Base-by-base conservation (phyloP, 345 rosid genomes). In the Dipteronia sinensis region DNA sequence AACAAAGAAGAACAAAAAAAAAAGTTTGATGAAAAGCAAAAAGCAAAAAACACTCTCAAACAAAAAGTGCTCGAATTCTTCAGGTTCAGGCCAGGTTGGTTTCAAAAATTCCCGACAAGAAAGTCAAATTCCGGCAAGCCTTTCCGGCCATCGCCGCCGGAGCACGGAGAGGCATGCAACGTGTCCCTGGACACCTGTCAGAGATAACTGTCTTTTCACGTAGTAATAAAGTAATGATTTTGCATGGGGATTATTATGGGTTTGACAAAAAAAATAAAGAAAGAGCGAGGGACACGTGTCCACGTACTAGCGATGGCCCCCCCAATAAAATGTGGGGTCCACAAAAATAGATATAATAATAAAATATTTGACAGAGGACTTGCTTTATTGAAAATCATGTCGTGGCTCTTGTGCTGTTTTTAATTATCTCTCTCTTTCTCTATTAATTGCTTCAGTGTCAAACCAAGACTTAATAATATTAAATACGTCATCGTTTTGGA, bases 171-270 rank as follows among this genome's bases (percentile, higher is more conserved):
- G 47, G 25, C 3, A 4, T 1, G 64, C 71, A 87, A 82, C 80
- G 82, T 82, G 87, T 78, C 64, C 67, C 10, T 42, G 82, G 82
- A 79, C 85, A 85, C 85, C 84, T 81, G 87, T 83, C 19, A 16
- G 49, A 75, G 27, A 46, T 1, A 75, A 73, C 70, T 53, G 71
- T 80, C 85, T 78, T 75, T 74, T 83, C 80, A 71, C 20, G 76
- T 38, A 42, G 38, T 10, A 81, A 71, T 76, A 81, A 81, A 81
- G 82, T 71, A 74, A 71, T 65, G 67, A 40, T 83, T 58, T 80
- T 82, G 85, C 88, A 83, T 83, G 86, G 83, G 69, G 77, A 73
- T 72, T 74, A 77, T 74, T 74, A 77, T 72, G 74, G 74, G 67
- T 72, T 87, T 82, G 87, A 80, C 74, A 6, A 59, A 11, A 46